Conservation (phyloP, 108 stramenopile species). For the Conticribra guillardii region DNA sequence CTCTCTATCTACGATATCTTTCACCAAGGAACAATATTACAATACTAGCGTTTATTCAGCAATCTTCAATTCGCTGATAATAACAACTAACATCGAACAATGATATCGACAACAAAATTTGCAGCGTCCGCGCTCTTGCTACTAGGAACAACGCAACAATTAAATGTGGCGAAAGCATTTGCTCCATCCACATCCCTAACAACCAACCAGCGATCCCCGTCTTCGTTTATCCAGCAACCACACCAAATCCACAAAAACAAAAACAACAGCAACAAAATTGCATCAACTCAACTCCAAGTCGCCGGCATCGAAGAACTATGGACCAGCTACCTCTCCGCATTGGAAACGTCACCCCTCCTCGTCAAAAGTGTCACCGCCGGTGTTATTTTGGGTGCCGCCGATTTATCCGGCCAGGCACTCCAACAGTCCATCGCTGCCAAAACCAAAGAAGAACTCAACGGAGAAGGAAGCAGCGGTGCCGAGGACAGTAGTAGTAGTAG, state of each 20-base stretch:
- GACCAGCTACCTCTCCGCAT: constrained; percentile 69
- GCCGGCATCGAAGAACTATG: constrained; percentile 50
- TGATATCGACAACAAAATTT: too few species aligned
- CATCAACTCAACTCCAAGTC: background rate
- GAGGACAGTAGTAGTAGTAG: background rate
- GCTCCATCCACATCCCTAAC: too few species aligned
- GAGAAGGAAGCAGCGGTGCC: too few species aligned
- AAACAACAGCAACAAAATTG: background rate
- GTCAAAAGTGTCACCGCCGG: constrained; percentile 86
- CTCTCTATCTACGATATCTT: too few species aligned
- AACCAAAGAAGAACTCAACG: background rate
- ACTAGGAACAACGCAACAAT: too few species aligned
- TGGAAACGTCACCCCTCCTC: constrained; percentile 65
- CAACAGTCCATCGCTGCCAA: constrained; percentile 37
- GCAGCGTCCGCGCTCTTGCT: too few species aligned
- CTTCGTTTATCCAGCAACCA: background rate
- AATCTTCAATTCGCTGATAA: too few species aligned
- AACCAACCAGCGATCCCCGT: background rate
- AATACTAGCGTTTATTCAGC: too few species aligned
- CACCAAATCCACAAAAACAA: background rate
- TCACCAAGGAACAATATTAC: too few species aligned
- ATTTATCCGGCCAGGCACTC: constrained; percentile 79
- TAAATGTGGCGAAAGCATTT: too few species aligned
- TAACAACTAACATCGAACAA: too few species aligned
- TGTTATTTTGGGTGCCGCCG: constrained; percentile 87